phyloP scores from a whole-genome alignment of 306 rosid genomes.

The Glycine tomentella region DNA sequence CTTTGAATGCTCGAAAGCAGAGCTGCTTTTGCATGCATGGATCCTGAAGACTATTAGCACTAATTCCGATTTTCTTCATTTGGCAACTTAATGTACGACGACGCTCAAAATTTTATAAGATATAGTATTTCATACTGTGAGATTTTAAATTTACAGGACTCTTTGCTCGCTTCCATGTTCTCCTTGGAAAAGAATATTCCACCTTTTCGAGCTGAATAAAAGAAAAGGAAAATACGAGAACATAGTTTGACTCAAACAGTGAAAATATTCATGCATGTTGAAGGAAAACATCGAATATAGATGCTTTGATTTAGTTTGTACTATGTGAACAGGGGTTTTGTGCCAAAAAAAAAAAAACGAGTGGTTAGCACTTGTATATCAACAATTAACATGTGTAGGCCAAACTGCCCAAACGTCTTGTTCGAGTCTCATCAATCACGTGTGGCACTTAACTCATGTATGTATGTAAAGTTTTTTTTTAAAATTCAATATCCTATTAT shows the following conservation, averaged over 20 bases:
- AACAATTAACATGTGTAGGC: background rate
- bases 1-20: constrained; percentile 48
- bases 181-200: constrained; percentile 38
- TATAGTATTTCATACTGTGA: constrained; percentile 30
- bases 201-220: constrained; percentile 37
- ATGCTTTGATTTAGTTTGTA: constrained; percentile 37
- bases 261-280: constrained; percentile 31
- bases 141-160: constrained; percentile 41
- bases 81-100: constrained; percentile 36
- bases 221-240: background rate
- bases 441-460: background rate
- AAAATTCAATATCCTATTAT: background rate
- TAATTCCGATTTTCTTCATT: constrained; percentile 45
- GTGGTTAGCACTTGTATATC: background rate
- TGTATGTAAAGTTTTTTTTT: background rate
- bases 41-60: constrained; percentile 39
- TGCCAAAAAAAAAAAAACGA: background rate
- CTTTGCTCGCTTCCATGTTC: constrained; percentile 25
- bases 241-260: constrained; percentile 48
- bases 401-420: background rate
- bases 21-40: constrained; percentile 52
- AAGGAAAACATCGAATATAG: background rate
- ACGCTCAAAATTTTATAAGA: constrained; percentile 34
- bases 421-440: background rate
- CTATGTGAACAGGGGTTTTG: constrained; percentile 14